phyloP scores from a whole-genome alignment of 208 protist species.

The Novymonas esmeraldas region DNA sequence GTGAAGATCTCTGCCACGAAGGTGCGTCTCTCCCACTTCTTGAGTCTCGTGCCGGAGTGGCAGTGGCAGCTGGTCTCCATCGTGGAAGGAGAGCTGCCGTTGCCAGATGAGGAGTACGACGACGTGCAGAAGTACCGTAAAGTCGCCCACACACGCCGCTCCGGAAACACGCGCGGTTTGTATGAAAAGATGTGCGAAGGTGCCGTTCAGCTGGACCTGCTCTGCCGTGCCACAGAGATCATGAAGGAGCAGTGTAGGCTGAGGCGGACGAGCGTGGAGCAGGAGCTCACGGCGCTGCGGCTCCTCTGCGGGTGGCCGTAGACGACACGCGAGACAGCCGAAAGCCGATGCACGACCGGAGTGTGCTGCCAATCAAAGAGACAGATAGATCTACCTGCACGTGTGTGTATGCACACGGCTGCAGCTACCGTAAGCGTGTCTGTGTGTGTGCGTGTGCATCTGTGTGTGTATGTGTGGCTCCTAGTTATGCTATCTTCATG shows the following conservation, averaged over 20 bases:
- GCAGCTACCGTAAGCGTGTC: too few species aligned
- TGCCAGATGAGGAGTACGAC: constrained; percentile 82
- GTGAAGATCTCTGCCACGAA: constrained; percentile 65
- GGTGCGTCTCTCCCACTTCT: constrained; percentile 68
- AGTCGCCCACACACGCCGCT: constrained; percentile 51
- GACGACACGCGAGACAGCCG: neutral
- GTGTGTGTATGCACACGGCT: too few species aligned
- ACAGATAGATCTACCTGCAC: too few species aligned
- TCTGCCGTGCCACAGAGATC: constrained; percentile 35
- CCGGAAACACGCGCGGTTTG: constrained; percentile 55
- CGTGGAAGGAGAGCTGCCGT: constrained; percentile 71
- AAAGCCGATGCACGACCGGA: too few species aligned
- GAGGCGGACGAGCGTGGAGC: constrained; percentile 40
- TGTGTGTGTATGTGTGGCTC: too few species aligned
- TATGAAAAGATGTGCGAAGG: constrained; percentile 53
- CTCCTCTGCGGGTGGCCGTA: constrained; percentile 25
- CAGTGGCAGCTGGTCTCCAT: constrained; percentile 60
- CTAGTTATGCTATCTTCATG: too few species aligned
- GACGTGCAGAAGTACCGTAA: constrained; percentile 78
- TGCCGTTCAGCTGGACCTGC: constrained; percentile 37
- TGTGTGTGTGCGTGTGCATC: too few species aligned
- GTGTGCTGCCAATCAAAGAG: too few species aligned
- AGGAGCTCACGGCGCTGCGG: constrained; percentile 42
- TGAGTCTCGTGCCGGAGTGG: constrained; percentile 82
- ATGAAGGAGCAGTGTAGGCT: constrained; percentile 38